Evolutionary conservation across 257 asterid genomes (phyloP), one percentile per base, ranked within the genome.

Genomic region (Penstemon eatonii): DNA sequence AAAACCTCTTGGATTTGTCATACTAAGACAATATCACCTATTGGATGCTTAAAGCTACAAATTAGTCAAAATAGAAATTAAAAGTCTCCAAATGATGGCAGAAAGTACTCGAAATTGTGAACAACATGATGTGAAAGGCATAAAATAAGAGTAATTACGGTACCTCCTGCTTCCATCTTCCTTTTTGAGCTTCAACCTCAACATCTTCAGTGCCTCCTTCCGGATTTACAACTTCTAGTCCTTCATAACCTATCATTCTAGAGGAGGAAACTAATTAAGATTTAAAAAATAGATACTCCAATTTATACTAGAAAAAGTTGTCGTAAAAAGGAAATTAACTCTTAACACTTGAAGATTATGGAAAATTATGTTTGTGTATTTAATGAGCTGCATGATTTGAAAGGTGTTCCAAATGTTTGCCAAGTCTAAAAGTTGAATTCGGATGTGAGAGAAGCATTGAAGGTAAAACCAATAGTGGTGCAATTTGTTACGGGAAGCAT

Each of bases 121-220:
- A 33, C 9, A 5, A 4, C 54, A 8, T 0, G 62, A 41, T 12
- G 8, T 10, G 60, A 59, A 37, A 59, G 58, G 39, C 8, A 6
- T 7, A 7, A 10, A 7, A 38, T 58, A 52, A 25, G 46, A 7
- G 9, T 40, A 4, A 4, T 15, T 49, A 36, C 51, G 43, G 5
- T 47, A 76, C 82, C 87, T 85, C 91, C 70, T 73, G 70, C 75
- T 68, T 74, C 91, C 88, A 85, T 75, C 91, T 85, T 61, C 91
- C 91, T 73, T 63, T 78, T 4, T 80, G 86, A 64, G 91, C 91
- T 75, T 85, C 91, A 70, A 74, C 80, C 69, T 72, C 91, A 6
- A 85, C 85, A 55, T 85, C 91, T 42, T 81, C 91, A 54, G 81
- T 85, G 62, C 89, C 84, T 72, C 91, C 91, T 55, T 85, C 91